phyloP scores from a whole-genome alignment of 257 asterid species.

The Scutellaria baicalensis region DNA sequence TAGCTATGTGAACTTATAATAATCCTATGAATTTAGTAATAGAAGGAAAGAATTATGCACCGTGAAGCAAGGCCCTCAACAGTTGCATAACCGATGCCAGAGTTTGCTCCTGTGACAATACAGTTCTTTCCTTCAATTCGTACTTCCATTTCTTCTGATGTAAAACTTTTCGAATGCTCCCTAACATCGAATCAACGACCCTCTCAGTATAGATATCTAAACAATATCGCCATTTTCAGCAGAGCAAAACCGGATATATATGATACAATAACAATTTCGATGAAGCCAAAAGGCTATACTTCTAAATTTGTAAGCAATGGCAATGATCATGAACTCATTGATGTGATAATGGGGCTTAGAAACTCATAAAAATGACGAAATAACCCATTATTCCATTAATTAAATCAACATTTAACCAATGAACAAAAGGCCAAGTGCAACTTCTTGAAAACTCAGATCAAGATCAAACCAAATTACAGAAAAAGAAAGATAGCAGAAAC shows the following conservation, averaged over 20 bases:
- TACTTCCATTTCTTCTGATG: slow-evolving; percentile 63
- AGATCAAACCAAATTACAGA: too few relatives aligned
- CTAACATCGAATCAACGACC: slow-evolving; percentile 24
- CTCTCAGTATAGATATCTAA: neutral
- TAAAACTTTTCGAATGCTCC: slow-evolving; percentile 74
- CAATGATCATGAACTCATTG: neutral
- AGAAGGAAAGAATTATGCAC: slow-evolving; percentile 20
- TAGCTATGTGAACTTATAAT: neutral
- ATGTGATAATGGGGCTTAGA: neutral
- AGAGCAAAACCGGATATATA: neutral
- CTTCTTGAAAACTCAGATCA: neutral
- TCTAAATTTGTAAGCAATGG: neutral
- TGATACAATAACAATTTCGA: neutral
- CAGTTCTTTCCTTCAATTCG: slow-evolving; percentile 77
- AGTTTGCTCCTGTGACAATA: slow-evolving; percentile 89
- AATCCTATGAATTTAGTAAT: neutral
- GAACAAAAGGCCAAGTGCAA: neutral
- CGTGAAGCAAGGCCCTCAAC: slow-evolving; percentile 92
- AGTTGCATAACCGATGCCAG: slow-evolving; percentile 87
- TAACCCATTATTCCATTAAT: neutral
- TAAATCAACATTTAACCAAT: neutral
- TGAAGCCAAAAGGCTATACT: neutral
- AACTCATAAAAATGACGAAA: neutral
- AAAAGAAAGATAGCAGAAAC: too few relatives aligned
- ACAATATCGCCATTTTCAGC: neutral